phyloP scores from a whole-genome alignment of 2,329 filamentous ascomycete genomes.

The Fusarium ambrosium region DNA sequence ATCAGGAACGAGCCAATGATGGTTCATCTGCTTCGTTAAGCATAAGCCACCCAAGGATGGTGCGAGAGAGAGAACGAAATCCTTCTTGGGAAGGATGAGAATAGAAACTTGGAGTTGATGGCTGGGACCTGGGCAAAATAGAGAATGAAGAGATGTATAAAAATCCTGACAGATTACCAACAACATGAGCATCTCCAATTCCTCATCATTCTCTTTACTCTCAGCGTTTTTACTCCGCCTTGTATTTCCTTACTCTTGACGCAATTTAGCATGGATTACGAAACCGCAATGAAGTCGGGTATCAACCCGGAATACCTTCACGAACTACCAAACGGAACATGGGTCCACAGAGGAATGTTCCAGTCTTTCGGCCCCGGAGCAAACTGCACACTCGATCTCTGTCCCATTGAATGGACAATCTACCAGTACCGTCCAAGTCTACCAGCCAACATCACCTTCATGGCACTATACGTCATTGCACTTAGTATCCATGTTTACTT shows the following conservation, averaged over 20 bases:
- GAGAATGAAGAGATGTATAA: not conserved
- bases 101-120: not conserved
- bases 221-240: not conserved
- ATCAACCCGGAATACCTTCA: conserved; percentile 1
- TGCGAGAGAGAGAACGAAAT: not conserved
- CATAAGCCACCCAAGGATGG: not conserved
- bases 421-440: not conserved
- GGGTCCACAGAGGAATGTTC: conserved; percentile 6
- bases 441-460: not conserved
- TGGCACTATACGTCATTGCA: not conserved
- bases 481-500: not conserved
- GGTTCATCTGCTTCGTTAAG: not conserved
- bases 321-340: not conserved
- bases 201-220: not conserved
- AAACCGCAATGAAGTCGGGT: not conserved
- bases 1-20: not conserved
- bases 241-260: not conserved
- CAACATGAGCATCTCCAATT: not conserved
- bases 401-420: conserved; percentile 1
- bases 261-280: not conserved
- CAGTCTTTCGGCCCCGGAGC: not conserved
- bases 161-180: not conserved
- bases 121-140: not conserved
- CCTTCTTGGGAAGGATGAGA: not conserved
- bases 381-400: conserved; percentile 1